These are phyloP conservation scores for Gentiana dahurica DNA, from an alignment of 257 asterid species.

Conservation along the genomic window DNA sequence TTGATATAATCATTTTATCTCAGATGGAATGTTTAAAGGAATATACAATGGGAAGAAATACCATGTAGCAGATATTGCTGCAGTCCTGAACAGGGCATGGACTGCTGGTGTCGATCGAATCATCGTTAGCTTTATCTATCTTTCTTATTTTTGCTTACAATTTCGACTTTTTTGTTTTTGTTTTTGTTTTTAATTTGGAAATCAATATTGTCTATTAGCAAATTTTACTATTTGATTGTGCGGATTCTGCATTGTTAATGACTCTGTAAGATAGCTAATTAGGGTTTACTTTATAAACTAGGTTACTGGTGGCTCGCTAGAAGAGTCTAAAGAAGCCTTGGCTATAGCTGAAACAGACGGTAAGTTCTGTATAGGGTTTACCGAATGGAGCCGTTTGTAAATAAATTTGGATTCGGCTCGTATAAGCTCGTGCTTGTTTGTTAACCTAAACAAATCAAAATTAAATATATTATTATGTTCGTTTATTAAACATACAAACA, in stretches of 20 bases:
- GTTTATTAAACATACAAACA: too few relatives aligned
- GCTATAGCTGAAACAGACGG: constrained; percentile 97
- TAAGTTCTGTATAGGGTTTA: constrained; percentile 9
- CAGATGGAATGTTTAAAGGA: constrained; percentile 95
- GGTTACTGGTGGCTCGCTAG: constrained; percentile 97
- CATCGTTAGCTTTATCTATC: constrained; percentile 31
- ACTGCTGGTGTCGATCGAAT: constrained; percentile 87
- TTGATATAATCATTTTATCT: constrained; percentile 1
- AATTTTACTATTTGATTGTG: background rate
- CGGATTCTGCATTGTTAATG: constrained; percentile 1
- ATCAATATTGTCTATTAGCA: background rate
- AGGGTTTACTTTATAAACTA: constrained; percentile 15
- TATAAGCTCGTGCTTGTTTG: too few relatives aligned
- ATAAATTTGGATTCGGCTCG: too few relatives aligned
- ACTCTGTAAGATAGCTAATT: background rate
- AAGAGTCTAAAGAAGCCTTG: constrained; percentile 90
- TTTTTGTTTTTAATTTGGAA: background rate
- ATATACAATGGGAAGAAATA: constrained; percentile 82
- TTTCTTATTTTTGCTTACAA: background rate
- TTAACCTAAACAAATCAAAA: too few relatives aligned
- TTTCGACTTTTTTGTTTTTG: background rate
- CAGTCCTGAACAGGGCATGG: constrained; percentile 94
- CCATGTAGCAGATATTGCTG: constrained; percentile 68
- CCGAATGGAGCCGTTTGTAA: too few relatives aligned
- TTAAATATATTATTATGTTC: too few relatives aligned